Percentiles rank a stretch among this genome's conserved stretches.
Evolutionary conservation across 2,329 filamentous ascomycete genomes (phyloP).

Genomic region (Kalmusia sp.): DNA sequence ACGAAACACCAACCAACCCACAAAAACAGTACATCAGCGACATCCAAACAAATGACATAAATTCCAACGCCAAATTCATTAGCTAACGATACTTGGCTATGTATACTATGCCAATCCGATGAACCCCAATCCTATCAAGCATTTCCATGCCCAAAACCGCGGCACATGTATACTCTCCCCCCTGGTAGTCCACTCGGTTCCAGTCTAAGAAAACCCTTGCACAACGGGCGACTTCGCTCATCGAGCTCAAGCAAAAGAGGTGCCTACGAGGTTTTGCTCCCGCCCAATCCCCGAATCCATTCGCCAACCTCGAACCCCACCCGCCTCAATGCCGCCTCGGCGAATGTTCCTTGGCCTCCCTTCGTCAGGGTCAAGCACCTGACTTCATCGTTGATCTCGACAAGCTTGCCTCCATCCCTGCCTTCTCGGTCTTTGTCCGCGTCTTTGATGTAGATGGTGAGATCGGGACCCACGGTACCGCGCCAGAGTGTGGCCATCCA

Average conservation of each 20-base stretch:
- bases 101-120: background rate
- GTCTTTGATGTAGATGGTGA: slow-evolving; percentile 71
- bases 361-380: slow-evolving; percentile 49
- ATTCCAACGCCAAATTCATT: background rate
- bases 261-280: slow-evolving; percentile 7
- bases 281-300: slow-evolving; percentile 62
- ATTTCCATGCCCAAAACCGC: too few relatives aligned
- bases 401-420: slow-evolving; percentile 43
- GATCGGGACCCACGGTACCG: slow-evolving; percentile 80
- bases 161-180: too few relatives aligned
- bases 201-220: background rate
- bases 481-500: slow-evolving; percentile 97
- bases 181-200: too few relatives aligned
- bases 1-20: too few relatives aligned
- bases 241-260: too few relatives aligned
- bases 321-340: slow-evolving; percentile 67
- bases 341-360: slow-evolving; percentile 42
- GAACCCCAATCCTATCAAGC: background rate
- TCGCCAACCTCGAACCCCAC: slow-evolving; percentile 89
- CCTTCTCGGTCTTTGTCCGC: slow-evolving; percentile 39
- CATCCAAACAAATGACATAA: too few relatives aligned
- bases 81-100: background rate
- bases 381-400: slow-evolving; percentile 51
- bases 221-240: background rate
- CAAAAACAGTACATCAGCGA: too few relatives aligned